Base-by-base conservation (phyloP, 75 land plant genomes). In the Pseudotsuga menziesii region DNA sequence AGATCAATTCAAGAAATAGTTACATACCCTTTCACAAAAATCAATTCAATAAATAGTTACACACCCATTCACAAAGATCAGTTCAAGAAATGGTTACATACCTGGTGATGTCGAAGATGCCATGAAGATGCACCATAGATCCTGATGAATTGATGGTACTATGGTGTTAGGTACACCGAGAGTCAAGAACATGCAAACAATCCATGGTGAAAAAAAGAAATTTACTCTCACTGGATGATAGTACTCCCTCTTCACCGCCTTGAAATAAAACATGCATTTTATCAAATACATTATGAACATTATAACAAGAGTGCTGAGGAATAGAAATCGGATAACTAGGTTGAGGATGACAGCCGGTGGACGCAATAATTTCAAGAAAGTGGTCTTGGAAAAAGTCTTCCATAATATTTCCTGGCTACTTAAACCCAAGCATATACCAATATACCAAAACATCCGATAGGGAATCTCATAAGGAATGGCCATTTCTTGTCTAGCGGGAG, bases 151-250 rank as follows among this genome's bases (percentile, higher is more conserved):
- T 4, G 76, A 29, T 29, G 58, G 62, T 4, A 78, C 41, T 22
- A 92, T 12, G 4, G 67, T 2, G 0, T 88, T 84, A 2, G 97
- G 97, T 13, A 73, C 61, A 5, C 91, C 88, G 6, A 91, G 63
- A 63, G 88, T 85, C 39, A 95, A 78, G 80, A 95, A 90, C 98
- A 95, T 90, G 86, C 89, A 87, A 9, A 86, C 90, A 55, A 92
- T 85, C 93, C 95, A 95, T 0, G 98, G 98, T 22, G 98, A 91
- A 57, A 92, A 95, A 89, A 95, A 95, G 90, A 95, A 95, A 83
- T 95, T 95, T 78, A 89, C 88, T 27, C 98, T 75, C 63, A 95
- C 92, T 4, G 93, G 94, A 75, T 94, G 94, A 78, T 82, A 82
- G 83, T 81, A 94, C 87, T 94, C 97, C 59, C 97, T 82, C 77